Percentiles rank a stretch among this genome's conserved stretches.
These are phyloP conservation scores for Cyberlindnera euphorbiae DNA, from an alignment of 805 yeast genomes.

Conservation along the genomic window DNA sequence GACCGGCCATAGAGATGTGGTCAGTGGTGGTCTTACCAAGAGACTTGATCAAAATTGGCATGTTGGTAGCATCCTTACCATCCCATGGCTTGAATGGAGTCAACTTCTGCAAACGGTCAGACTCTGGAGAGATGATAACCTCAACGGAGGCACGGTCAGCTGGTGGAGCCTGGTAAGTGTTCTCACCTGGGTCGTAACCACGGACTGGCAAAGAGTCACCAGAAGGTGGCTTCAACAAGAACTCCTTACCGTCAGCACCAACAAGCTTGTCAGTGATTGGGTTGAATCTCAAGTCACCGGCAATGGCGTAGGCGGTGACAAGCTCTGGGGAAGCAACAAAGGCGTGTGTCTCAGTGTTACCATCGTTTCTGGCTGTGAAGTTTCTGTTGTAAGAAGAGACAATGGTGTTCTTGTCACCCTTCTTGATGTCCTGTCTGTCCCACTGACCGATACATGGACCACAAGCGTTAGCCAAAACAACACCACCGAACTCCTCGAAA, in stretches of 20 bases:
- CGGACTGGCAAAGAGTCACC: conserved; percentile 87
- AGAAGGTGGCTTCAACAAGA: conserved; percentile 79
- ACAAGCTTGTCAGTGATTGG: conserved; percentile 87
- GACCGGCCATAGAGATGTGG: conserved; percentile 99
- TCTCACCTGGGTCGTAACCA: conserved; percentile 91
- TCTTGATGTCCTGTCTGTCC: conserved; percentile 80
- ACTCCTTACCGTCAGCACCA: conserved; percentile 86
- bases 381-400: conserved; percentile 97
- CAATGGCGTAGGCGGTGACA: conserved; percentile 90
- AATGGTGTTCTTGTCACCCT: conserved; percentile 75
- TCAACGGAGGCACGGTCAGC: conserved; percentile 67
- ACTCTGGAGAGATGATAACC: conserved; percentile 79
- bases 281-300: conserved; percentile 96
- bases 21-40: conserved; percentile 98
- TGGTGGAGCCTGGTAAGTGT: conserved; percentile 98
- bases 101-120: conserved; percentile 94
- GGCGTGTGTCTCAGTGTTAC: conserved; percentile 96
- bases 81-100: conserved; percentile 95
- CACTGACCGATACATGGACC: conserved; percentile 99
- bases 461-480: conserved; percentile 94
- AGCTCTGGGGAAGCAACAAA: conserved; percentile 96
- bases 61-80: conserved; percentile 83
- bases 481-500: conserved; percentile 84
- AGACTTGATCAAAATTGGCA: conserved; percentile 95
- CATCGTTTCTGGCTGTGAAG: conserved; percentile 96